Evolutionary conservation across 257 asterid genomes (phyloP).

Genomic region (Cordia subcordata): DNA sequence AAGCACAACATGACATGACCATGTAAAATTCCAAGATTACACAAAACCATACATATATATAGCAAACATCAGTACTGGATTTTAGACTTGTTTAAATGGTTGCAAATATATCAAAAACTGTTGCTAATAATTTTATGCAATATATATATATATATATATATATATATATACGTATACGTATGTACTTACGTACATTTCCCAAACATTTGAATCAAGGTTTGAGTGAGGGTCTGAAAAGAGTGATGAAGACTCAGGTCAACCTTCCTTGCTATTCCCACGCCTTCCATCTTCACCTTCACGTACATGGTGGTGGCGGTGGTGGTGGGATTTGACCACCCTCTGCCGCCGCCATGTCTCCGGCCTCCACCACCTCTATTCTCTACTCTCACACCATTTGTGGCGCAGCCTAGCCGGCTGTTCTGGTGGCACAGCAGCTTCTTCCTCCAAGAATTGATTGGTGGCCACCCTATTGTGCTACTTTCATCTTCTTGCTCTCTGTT

Average conservation of each 20-base stretch:
- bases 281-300: slow-evolving; percentile 78
- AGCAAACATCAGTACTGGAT: too few species aligned
- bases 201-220: slow-evolving; percentile 45
- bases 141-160: too few species aligned
- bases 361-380: slow-evolving; percentile 31
- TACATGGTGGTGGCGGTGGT: slow-evolving; percentile 29
- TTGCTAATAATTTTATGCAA: too few species aligned
- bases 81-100: too few species aligned
- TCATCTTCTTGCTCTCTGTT: slow-evolving; percentile 22
- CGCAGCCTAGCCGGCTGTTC: background rate
- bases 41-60: too few species aligned
- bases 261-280: slow-evolving; percentile 64
- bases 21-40: too few species aligned
- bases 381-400: slow-evolving; percentile 30
- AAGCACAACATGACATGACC: too few species aligned
- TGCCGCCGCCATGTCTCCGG: background rate
- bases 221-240: slow-evolving; percentile 32
- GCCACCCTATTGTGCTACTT: slow-evolving; percentile 53
- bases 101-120: too few species aligned
- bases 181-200: slow-evolving; percentile 34
- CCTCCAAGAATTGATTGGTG: slow-evolving; percentile 55
- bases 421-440: slow-evolving; percentile 34
- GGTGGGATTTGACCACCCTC: slow-evolving; percentile 5
- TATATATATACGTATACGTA: too few species aligned
- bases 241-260: slow-evolving; percentile 35